Base-by-base conservation (phyloP, 2,329 filamentous ascomycete genomes). In the Aspergillus sp. region DNA sequence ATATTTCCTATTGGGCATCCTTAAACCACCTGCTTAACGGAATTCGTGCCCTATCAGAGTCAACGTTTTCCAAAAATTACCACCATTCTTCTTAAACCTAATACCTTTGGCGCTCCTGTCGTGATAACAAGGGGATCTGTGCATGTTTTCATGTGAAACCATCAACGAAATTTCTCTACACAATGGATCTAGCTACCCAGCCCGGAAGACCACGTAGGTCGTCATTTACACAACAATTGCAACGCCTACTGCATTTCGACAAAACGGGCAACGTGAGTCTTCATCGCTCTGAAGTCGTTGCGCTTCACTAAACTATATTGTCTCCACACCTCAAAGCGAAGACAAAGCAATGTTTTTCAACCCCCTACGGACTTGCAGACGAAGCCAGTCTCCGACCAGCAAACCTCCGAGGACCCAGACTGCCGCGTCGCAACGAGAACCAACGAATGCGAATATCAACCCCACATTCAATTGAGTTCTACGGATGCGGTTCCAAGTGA, bases 181-280 rank as follows among this genome's bases (percentile, higher is more conserved):
- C 49, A 46, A 63, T 63, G 62, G 29, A 59, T 20, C 47, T 58
- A 14, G 53, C 31, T 36, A 52, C n/a, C 18, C 60, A 60, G 20
- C 56, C 29, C 12, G 55, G 26, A 52, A 64, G 62, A 46, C 58
- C 60, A 49, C 64, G 64, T 26, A 62, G 67, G 53, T 55, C 60
- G n/a, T 69, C 67, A 10, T 58, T 69, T 51, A 63, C 67, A 16
- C 57, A 63, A 39, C 65, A 66, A 12, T 36, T 70, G 20, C 67
- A 69, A 29, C 65, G 67, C 24, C 59, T 68, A 39, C 58, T 69
- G 10, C 62, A 60, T 57, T 24, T 60, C 18, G 64, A 67, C 26
- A 67, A 58, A 53, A 26, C 50, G 31, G 57, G 42, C 12, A 58
- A 58, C 59, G 65, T 69, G 57, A 64, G 66, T 56, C 24, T n/a